Percentiles rank a stretch among this genome's conserved stretches.
These are phyloP conservation scores for Cutaneotrichosporon cavernicola DNA, from an alignment of 1,284 basidiomycete genomes.

Conservation along the genomic window DNA sequence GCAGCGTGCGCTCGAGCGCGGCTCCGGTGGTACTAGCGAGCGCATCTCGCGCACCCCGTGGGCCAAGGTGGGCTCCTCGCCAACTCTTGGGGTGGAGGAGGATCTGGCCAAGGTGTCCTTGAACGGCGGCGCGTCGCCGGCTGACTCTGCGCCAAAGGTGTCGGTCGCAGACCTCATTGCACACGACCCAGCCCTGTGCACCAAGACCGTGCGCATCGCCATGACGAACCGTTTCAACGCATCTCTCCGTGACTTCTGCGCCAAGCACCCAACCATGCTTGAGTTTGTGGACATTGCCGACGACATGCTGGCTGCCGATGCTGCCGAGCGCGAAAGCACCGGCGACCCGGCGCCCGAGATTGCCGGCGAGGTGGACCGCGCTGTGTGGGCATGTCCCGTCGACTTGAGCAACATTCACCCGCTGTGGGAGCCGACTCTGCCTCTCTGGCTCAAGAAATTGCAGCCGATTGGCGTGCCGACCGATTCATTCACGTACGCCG, in stretches of 20 bases:
- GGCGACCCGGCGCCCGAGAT: not conserved
- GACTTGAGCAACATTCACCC: conserved; percentile 50
- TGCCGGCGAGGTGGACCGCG: conserved; percentile 34
- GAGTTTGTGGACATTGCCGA: conserved; percentile 42
- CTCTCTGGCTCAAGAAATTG: conserved; percentile 44
- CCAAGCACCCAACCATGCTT: conserved; percentile 31
- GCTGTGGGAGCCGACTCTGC: conserved; percentile 48
- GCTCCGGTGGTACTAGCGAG: conserved; percentile 9
- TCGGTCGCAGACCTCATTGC: conserved; percentile 33
- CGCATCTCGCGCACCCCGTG: conserved; percentile 29
- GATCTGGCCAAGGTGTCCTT: conserved; percentile 10
- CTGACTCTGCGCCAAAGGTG: conserved; percentile 25
- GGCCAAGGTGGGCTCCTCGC: conserved; percentile 5
- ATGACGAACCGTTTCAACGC: conserved; percentile 46
- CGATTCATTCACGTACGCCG: conserved; percentile 32
- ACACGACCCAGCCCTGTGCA: conserved; percentile 42
- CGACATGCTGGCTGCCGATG: conserved; percentile 30
- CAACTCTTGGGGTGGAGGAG: conserved; percentile 8
- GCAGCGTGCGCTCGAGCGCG: conserved; percentile 23
- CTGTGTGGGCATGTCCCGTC: conserved; percentile 43
- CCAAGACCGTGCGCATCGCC: conserved; percentile 37
- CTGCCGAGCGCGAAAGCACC: conserved; percentile 18
- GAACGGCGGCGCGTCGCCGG: not conserved
- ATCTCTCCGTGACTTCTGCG: conserved; percentile 36
- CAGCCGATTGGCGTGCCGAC: conserved; percentile 33